phyloP scores from a whole-genome alignment of 108 stramenopile species.

The Nitzschia putrida region DNA sequence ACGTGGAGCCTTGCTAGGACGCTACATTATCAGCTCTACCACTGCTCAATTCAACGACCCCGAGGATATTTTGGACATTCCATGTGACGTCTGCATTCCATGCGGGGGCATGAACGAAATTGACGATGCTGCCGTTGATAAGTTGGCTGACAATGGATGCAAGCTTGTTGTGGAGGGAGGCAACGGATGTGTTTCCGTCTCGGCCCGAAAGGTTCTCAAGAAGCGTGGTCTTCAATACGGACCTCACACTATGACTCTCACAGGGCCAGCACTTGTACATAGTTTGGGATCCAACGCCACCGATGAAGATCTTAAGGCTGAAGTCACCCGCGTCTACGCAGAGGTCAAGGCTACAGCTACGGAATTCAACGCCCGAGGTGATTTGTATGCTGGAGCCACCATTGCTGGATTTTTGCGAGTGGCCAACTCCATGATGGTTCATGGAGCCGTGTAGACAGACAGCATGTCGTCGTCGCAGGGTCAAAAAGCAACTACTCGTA shows the following conservation, averaged over 20 bases:
- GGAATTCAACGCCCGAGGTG: constrained; percentile 95
- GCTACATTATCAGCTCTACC: constrained; percentile 87
- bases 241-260: constrained; percentile 86
- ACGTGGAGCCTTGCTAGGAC: constrained; percentile 88
- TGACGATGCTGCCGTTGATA: constrained; percentile 62
- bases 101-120: constrained; percentile 86
- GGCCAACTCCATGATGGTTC: constrained; percentile 92
- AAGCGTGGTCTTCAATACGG: constrained; percentile 90
- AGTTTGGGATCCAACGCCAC: constrained; percentile 69
- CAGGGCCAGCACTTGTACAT: constrained; percentile 82
- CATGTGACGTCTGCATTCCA: constrained; percentile 93
- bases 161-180: constrained; percentile 91
- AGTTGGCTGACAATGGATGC: constrained; percentile 91
- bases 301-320: constrained; percentile 71
- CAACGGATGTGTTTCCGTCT: constrained; percentile 71
- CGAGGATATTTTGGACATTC: constrained; percentile 75
- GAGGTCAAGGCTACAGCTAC: constrained; percentile 90
- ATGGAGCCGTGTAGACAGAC: constrained; percentile 93
- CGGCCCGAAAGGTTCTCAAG: constrained; percentile 72
- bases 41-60: constrained; percentile 89
- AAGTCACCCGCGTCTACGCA: constrained; percentile 76
- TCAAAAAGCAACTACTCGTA: not conserved
- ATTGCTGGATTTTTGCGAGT: constrained; percentile 96
- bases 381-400: constrained; percentile 85
- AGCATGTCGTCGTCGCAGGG: no score